Base-by-base conservation (phyloP, 768 basidiomycete species). In the Collybia sordida region DNA sequence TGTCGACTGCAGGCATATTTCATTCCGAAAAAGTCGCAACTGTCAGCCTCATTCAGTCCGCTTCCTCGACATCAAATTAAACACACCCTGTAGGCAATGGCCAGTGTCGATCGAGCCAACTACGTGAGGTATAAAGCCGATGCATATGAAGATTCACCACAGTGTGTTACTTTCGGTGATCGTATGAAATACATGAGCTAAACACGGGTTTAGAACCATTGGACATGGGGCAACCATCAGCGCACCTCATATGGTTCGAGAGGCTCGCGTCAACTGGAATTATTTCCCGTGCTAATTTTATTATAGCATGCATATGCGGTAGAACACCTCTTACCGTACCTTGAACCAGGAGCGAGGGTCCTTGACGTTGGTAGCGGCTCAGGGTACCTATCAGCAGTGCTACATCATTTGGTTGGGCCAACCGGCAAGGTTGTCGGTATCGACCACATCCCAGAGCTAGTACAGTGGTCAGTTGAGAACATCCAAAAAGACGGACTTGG, bases 361-460 rank as follows among this genome's bases (percentile, higher is more conserved):
- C 85, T 99, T 24, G 96, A 98, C 61, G 83, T 98, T 3, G 94
- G 93, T 11, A 86, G 85, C 34, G 93, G 93, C 18, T 91, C 88
- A 0, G 93, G 92, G 0, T 97, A 96, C 64, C 81, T 92, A 23
- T 70, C 71, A n/a, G 92, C 88, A 0, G 88, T 96, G 1, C 71
- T 97, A 21, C 80, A 91, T 58, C 83, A 87, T 49, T 80, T 98
- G 17, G 79, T 91, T 15, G 66, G 65, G 11, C 66, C 66, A 11
- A 64, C 69, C 9, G 85, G 84, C 6, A 82, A 75, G 50, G 86
- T 98, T 4, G 75, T 96, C 11, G 95, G 92, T 2, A 89, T 99
- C 56, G 96, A 99, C 38, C 96, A 99, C 65, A 82, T 98, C 56
- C 77, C 81, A 0, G 83, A 86, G 54, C 77, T 98, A 7, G 85